Conservation (phyloP, 441 rosid genomes). For the Pelargonium citronellum region DNA sequence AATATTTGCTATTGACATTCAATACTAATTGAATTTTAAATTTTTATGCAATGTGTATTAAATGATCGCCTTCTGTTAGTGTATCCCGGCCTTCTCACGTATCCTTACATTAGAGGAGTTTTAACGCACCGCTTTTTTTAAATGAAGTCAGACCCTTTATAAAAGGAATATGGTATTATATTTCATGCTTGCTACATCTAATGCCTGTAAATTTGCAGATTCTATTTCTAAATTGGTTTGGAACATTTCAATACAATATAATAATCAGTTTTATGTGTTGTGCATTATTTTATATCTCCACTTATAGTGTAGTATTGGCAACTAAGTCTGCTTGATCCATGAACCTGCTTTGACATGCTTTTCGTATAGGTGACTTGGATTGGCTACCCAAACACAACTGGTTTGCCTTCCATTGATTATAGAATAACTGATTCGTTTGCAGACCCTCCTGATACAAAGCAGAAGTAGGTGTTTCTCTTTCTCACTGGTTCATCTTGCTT, state of each 20-base stretch:
- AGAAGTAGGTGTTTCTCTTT: constrained; percentile 50
- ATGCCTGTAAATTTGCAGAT: neutral
- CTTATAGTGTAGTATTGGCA: neutral
- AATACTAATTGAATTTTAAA: too few species aligned
- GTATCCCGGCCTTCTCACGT: too few species aligned
- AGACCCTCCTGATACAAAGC: constrained; percentile 73
- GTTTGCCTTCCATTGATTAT: constrained; percentile 91
- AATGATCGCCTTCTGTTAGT: too few species aligned
- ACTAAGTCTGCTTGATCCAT: neutral
- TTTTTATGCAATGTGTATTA: too few species aligned
- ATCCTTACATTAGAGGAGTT: too few species aligned
- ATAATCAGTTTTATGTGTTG: neutral
- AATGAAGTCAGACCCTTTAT: too few species aligned
- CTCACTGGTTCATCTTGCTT: neutral
- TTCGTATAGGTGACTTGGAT: constrained; percentile 87
- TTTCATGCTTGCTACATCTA: too few species aligned
- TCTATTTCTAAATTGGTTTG: neutral
- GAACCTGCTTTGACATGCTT: constrained; percentile 5
- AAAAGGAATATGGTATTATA: too few species aligned
- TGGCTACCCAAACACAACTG: constrained; percentile 97
- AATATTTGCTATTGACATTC: too few species aligned
- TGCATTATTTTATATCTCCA: neutral
- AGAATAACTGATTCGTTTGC: constrained; percentile 86
- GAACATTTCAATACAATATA: neutral
- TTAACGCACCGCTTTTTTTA: too few species aligned